phyloP scores from a whole-genome alignment of 2,329 filamentous ascomycete genomes.

The Calcarisporium arbuscula region DNA sequence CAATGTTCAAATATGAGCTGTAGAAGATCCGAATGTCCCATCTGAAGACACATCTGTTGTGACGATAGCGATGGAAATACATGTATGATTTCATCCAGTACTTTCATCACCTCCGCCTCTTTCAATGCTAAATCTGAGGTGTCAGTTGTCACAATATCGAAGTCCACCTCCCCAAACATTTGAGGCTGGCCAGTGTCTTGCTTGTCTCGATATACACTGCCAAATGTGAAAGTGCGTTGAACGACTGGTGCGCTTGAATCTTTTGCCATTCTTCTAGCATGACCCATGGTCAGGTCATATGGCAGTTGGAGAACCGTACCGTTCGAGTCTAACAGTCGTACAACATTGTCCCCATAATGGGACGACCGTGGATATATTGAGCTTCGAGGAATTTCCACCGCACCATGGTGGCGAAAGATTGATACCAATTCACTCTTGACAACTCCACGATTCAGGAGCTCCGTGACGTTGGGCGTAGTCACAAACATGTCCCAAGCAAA shows the following conservation, averaged over 20 bases:
- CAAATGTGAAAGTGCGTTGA: slow-evolving; percentile 79
- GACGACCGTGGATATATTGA: slow-evolving; percentile 75
- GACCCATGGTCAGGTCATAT: slow-evolving; percentile 83
- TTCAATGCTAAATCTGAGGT: slow-evolving; percentile 78
- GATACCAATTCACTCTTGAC: slow-evolving; percentile 68
- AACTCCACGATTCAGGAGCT: slow-evolving; percentile 64
- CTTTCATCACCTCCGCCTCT: slow-evolving; percentile 90
- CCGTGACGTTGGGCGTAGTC: slow-evolving; percentile 42
- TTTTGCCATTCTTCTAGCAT: slow-evolving; percentile 77
- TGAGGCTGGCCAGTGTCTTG: slow-evolving; percentile 73
- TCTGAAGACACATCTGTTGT: slow-evolving; percentile 75
- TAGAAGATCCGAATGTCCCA: slow-evolving; percentile 83
- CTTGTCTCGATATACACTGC: slow-evolving; percentile 76
- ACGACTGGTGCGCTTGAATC: slow-evolving; percentile 53
- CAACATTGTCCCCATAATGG: slow-evolving; percentile 67
- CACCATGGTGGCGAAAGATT: slow-evolving; percentile 85
- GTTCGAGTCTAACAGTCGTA: slow-evolving; percentile 73
- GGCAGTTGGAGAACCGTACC: slow-evolving; percentile 92
- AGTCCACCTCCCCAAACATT: slow-evolving; percentile 85
- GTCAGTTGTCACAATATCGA: slow-evolving; percentile 86
- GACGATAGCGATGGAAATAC: slow-evolving; percentile 70
- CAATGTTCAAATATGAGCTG: slow-evolving; percentile 88
- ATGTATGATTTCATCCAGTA: slow-evolving; percentile 82
- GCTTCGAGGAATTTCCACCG: slow-evolving; percentile 70
- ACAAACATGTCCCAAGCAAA: slow-evolving; percentile 68